Evolutionary conservation across 2,329 filamentous ascomycete species (phyloP), one percentile per base, ranked within the genome.

Genomic region (Ramularia endophylla): DNA sequence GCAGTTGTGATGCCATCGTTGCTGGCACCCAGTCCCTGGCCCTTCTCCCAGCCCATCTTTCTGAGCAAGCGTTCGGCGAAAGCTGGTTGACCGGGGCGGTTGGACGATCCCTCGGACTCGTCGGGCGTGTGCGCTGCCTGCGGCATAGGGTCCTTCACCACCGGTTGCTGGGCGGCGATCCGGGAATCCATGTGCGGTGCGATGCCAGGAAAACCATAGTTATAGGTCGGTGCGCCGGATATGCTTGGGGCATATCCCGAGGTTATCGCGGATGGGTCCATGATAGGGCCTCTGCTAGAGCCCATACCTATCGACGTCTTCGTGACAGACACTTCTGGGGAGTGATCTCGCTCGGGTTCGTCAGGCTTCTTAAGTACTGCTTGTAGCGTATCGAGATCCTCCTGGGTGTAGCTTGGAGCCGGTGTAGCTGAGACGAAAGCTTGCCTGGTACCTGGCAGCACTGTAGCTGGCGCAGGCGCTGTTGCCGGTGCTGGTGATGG

Each of bases 11-110:
- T 95, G 46, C 92, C 92, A 17, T 81, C 80, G 22, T 80, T 80
- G 48, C 82, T 77, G 12, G 87, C 88, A 52, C 92, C 92, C 3
- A 98, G 78, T 15, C 92, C 92, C 48, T 83, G 77, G 17, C 92
- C 92, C 57, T 89, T 83, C 27, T 81, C 83, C 86, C 89, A 97
- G 41, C 92, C 92, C 66, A 95, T 92, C 62, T 95, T 97, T 47
- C 80, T 77, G 80, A 98, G 87, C 41, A 97, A 77, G 25, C 88
- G 83, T 52, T 88, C 79, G 0, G 87, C 92, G 63, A 95, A 95
- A 38, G 83, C 85, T 50, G 81, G 77, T 63, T 94, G 85, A 12
- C 87, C 87, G 0, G 88, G 87, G 2, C 81, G 79, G 42, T 70
- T 77, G 30, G 81, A 82, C 27, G 78, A 77, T 22, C 59, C 59